These are phyloP conservation scores for Xerocomellus chrysenteron DNA, from an alignment of 768 basidiomycete genomes.

Conservation along the genomic window DNA sequence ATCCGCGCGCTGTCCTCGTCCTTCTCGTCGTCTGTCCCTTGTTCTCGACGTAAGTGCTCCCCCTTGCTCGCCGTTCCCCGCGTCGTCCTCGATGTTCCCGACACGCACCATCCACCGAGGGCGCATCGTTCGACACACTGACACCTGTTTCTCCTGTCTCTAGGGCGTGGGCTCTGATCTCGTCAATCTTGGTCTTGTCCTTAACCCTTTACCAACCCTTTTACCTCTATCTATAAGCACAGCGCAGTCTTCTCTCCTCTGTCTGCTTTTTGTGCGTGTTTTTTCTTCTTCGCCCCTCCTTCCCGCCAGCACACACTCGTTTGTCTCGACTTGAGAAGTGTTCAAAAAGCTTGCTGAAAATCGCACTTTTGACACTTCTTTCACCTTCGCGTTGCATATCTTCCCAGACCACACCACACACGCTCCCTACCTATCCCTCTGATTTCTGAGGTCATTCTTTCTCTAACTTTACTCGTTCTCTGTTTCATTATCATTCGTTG, in stretches of 20 bases:
- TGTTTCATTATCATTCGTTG: conserved; percentile 43
- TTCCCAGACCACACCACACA: conserved; percentile 36
- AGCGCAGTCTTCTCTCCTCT: conserved; percentile 33
- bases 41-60: conserved; percentile 26
- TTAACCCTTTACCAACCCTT: conserved; percentile 34
- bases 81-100: neutral
- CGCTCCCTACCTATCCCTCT: conserved; percentile 44
- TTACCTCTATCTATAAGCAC: conserved; percentile 41
- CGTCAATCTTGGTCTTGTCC: conserved; percentile 35
- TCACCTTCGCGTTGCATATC: conserved; percentile 25
- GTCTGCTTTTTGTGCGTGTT: conserved; percentile 42
- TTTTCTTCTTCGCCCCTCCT: conserved; percentile 30
- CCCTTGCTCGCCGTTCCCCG: neutral
- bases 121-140: neutral
- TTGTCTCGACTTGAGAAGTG: conserved; percentile 27
- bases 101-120: neutral
- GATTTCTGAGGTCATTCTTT: conserved; percentile 42
- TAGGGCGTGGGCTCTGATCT: conserved; percentile 32
- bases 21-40: conserved; percentile 12
- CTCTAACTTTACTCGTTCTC: conserved; percentile 54
- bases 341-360: conserved; percentile 28
- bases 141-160: neutral
- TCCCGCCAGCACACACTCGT: conserved; percentile 32
- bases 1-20: conserved; percentile 15
- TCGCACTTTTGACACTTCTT: conserved; percentile 29